Conservation (phyloP, 2,329 filamentous ascomycete genomes). For the Penicillium aurantiogriseum region DNA sequence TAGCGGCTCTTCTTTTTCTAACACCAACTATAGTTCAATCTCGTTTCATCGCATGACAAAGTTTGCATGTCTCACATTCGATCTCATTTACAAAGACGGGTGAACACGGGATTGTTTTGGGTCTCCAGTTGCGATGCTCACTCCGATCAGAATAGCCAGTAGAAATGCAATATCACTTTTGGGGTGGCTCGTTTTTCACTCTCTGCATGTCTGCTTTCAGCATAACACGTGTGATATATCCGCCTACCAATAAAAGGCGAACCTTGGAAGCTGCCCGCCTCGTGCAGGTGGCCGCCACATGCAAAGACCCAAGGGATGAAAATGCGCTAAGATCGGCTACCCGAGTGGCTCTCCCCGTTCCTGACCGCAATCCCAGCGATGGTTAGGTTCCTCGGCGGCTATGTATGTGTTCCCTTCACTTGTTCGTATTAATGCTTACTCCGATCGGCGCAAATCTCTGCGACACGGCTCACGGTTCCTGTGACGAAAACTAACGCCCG, state of each 20-base stretch:
- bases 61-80: not conserved
- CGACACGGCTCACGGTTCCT: not conserved
- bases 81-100: not conserved
- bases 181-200: not conserved
- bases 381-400: not conserved
- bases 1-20: not conserved
- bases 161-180: not conserved
- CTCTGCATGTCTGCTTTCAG: not conserved
- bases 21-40: not conserved
- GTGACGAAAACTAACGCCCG: not conserved
- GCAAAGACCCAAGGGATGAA: not conserved
- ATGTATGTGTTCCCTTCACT: not conserved
- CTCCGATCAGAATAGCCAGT: not conserved
- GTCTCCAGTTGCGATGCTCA: not conserved
- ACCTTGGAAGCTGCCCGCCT: not conserved
- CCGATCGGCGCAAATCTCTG: not conserved
- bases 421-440: not conserved
- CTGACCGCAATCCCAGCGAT: not conserved
- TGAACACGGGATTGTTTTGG: not conserved
- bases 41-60: not conserved
- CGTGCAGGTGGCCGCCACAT: not conserved
- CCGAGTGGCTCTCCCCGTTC: constrained; percentile 13
- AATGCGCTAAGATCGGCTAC: constrained; percentile 19
- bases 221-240: not conserved
- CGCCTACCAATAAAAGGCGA: not conserved